A percentile compares a stretch with the other conserved stretches of the same genome.
Evolutionary conservation across 2,329 filamentous ascomycete genomes (phyloP).

Genomic region (Penicillium sp.): DNA sequence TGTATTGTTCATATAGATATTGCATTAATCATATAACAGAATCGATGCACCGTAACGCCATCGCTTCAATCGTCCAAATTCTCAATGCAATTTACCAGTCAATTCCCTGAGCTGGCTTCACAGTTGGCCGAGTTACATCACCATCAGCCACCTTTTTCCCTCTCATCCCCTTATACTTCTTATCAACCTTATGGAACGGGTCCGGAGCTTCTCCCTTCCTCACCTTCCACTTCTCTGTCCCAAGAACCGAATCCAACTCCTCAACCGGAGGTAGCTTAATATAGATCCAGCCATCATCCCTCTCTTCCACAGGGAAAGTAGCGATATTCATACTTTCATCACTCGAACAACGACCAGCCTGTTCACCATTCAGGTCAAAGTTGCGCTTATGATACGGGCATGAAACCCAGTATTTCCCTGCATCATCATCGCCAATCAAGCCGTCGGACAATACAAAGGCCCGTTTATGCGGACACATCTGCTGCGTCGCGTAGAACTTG

Average conservation of each 20-base stretch:
- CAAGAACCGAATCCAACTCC: slow-evolving; percentile 76
- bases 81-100: slow-evolving; percentile 31
- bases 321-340: slow-evolving; percentile 77
- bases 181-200: slow-evolving; percentile 58
- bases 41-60: background rate
- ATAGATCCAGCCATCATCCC: slow-evolving; percentile 76
- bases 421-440: slow-evolving; percentile 64
- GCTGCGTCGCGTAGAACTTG: slow-evolving; percentile 80
- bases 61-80: background rate
- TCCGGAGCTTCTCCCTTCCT: slow-evolving; percentile 65
- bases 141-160: slow-evolving; percentile 49
- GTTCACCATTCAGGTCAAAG: slow-evolving; percentile 69
- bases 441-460: slow-evolving; percentile 88
- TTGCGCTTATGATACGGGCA: slow-evolving; percentile 91
- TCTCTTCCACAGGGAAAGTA: slow-evolving; percentile 74
- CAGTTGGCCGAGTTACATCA: slow-evolving; percentile 9
- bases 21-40: background rate
- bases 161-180: slow-evolving; percentile 56
- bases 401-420: slow-evolving; percentile 75
- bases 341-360: slow-evolving; percentile 70
- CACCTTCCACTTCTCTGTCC: slow-evolving; percentile 77
- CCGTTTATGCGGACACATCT: slow-evolving; percentile 93
- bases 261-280: slow-evolving; percentile 76
- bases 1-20: background rate
- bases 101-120: slow-evolving; percentile 29